Conservation (phyloP, 805 yeast species). For the Saccharomycopsis selenospora region DNA sequence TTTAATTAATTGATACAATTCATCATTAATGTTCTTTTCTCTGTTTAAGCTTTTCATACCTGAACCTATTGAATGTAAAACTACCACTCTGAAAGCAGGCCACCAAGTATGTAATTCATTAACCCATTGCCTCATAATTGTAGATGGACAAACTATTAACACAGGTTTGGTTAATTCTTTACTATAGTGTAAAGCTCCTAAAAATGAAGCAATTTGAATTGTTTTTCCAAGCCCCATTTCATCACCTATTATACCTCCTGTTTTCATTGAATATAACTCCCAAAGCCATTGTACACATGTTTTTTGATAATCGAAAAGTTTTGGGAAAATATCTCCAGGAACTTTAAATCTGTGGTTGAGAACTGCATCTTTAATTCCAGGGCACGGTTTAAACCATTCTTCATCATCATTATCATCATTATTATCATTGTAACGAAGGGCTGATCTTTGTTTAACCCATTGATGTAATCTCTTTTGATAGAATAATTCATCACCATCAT, state of each 20-base stretch:
- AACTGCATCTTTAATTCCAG: slow-evolving; percentile 64
- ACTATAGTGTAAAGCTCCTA: slow-evolving; percentile 87
- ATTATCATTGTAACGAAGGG: slow-evolving; percentile 31
- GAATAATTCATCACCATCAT: slow-evolving; percentile 72
- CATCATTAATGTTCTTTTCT: slow-evolving; percentile 32
- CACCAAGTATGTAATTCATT: slow-evolving; percentile 95
- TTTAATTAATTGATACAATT: slow-evolving; percentile 33
- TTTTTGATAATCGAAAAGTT: slow-evolving; percentile 86
- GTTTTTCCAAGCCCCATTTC: slow-evolving; percentile 99
- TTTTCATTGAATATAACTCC: slow-evolving; percentile 81
- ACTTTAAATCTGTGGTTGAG: slow-evolving; percentile 62
- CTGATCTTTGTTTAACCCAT: slow-evolving; percentile 54
- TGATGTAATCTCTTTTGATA: slow-evolving; percentile 52
- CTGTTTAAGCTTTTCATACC: slow-evolving; percentile 50
- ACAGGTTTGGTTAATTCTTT: slow-evolving; percentile 69
- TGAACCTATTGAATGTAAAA: slow-evolving; percentile 85
- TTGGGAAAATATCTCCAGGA: slow-evolving; percentile 87
- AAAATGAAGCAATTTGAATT: slow-evolving; percentile 81
- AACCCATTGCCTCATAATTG: slow-evolving; percentile 96
- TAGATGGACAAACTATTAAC: slow-evolving; percentile 89
- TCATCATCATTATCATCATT: slow-evolving; percentile 24
- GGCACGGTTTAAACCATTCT: slow-evolving; percentile 77
- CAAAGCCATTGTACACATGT: slow-evolving; percentile 98
- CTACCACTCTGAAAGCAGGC: slow-evolving; percentile 86
- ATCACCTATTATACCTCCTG: slow-evolving; percentile 95